Base-by-base conservation (phyloP, 768 basidiomycete species). In the Tylopilus plumbeoviolaceoides region DNA sequence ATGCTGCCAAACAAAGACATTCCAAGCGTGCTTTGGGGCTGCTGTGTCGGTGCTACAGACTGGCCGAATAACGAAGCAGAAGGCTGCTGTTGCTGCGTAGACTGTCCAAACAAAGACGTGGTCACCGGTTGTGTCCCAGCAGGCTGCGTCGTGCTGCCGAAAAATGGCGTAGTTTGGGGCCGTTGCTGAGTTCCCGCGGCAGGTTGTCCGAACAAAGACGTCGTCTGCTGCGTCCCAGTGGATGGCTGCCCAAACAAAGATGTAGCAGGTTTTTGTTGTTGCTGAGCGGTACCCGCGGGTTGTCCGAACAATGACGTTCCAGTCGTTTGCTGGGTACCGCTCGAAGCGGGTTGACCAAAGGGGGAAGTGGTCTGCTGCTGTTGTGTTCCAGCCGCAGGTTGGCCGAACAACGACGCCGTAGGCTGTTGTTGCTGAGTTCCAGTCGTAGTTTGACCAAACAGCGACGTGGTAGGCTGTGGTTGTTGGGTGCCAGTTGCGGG, bases 281-380 rank as follows among this genome's bases (percentile, higher is more conserved):
- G 69, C 30, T 62, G 62, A 49, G 54, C 18, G 10, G 43, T 27
- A 47, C 61, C 48, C 48, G 57, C 58, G 17, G 66, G 57, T 49
- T 75, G 72, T 9, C 77, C 74, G 58, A 80, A 78, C 18, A 77
- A 45, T 1, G 72, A 64, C 2, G 62, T 55, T 14, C 63, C 48
- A 1, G 60, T 53, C 46, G 49, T 23, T 36, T 70, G 69, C 25
- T 72, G 75, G 42, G 55, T 70, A 17, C 60, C 58, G n/a, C 57
- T 50, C 30, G 68, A 51, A 3, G 71, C 41, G 1, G 55, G 58
- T 30, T 65, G 64, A n/a, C 65, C 57, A 28, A 64, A 62, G 12
- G 75, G 48, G 7, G 73, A 65, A 0, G 60, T 54, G 7, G 61
- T 42, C 48, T 69, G 71, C 27, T 70, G 70, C 38, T 72, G 72